Percentiles rank a stretch among this genome's conserved stretches.
Evolutionary conservation across 371 early-diverging fungal genomes (phyloP).

Genomic region (Saksenaea oblongispora): DNA sequence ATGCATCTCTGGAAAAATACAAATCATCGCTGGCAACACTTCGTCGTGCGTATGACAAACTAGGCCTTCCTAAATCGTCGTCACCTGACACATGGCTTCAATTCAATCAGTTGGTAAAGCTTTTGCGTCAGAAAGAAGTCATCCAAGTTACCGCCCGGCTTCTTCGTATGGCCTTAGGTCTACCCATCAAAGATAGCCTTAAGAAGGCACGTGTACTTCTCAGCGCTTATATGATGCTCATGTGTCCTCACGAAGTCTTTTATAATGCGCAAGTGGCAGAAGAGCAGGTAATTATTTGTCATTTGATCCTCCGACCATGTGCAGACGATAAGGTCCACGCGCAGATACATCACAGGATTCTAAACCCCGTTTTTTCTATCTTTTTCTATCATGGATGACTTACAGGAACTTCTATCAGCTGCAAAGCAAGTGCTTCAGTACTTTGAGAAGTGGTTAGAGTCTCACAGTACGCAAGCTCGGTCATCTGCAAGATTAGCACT

Average conservation of each 20-base stretch:
- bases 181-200: slow-evolving; percentile 30
- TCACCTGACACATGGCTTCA: slow-evolving; percentile 25
- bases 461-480: slow-evolving; percentile 27
- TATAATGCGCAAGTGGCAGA: slow-evolving; percentile 43
- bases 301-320: slow-evolving; percentile 5
- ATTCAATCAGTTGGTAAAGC: slow-evolving; percentile 30
- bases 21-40: slow-evolving; percentile 13
- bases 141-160: slow-evolving; percentile 34
- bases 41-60: slow-evolving; percentile 15
- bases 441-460: slow-evolving; percentile 59
- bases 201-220: slow-evolving; percentile 63
- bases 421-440: slow-evolving; percentile 50
- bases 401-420: slow-evolving; percentile 37
- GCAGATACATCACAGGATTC: background rate
- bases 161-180: slow-evolving; percentile 27
- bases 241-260: slow-evolving; percentile 64
- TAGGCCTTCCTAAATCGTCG: slow-evolving; percentile 32
- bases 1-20: slow-evolving; percentile 2
- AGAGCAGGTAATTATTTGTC: slow-evolving; percentile 51
- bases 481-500: slow-evolving; percentile 36
- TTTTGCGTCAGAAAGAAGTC: slow-evolving; percentile 34
- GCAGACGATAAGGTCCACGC: background rate
- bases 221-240: slow-evolving; percentile 69
- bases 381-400: slow-evolving; percentile 11
- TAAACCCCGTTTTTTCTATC: slow-evolving; percentile 9